A percentile compares a stretch with the other conserved stretches of the same genome.
Conservation (phyloP, 768 basidiomycete species). For the Termitomyces sp. region DNA sequence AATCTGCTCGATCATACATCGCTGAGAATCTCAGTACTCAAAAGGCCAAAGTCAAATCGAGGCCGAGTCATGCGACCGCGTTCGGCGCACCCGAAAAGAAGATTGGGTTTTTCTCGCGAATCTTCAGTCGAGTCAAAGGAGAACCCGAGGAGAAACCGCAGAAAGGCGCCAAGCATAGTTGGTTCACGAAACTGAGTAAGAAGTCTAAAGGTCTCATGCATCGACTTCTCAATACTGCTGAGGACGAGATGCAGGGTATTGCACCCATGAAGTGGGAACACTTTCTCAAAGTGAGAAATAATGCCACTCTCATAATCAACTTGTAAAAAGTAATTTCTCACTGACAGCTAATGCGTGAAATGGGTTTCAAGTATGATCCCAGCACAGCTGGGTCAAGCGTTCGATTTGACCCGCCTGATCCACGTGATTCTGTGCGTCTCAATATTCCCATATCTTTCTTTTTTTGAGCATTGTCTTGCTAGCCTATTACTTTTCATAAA, state of each 20-base stretch:
- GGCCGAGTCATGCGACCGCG: constrained; percentile 51
- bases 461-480: not conserved
- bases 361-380: constrained; percentile 72
- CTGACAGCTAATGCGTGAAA: constrained; percentile 63
- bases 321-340: not conserved
- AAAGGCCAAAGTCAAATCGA: constrained; percentile 68
- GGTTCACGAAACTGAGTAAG: constrained; percentile 54
- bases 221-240: constrained; percentile 52
- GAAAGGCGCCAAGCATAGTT: constrained; percentile 41
- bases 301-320: not conserved
- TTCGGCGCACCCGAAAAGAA: constrained; percentile 35
- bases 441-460: not conserved
- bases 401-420: constrained; percentile 70
- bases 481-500: constrained; percentile 76
- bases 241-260: constrained; percentile 49
- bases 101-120: constrained; percentile 46
- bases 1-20: constrained; percentile 71
- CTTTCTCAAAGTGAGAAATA: constrained; percentile 55
- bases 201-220: constrained; percentile 58
- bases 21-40: constrained; percentile 36
- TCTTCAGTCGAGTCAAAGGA: constrained; percentile 23
- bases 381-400: constrained; percentile 80
- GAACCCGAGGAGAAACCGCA: constrained; percentile 34
- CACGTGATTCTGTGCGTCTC: constrained; percentile 30
- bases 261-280: constrained; percentile 73